These are phyloP conservation scores for Zygosaccharomyces lentus DNA, from an alignment of 805 yeast genomes.

Conservation along the genomic window DNA sequence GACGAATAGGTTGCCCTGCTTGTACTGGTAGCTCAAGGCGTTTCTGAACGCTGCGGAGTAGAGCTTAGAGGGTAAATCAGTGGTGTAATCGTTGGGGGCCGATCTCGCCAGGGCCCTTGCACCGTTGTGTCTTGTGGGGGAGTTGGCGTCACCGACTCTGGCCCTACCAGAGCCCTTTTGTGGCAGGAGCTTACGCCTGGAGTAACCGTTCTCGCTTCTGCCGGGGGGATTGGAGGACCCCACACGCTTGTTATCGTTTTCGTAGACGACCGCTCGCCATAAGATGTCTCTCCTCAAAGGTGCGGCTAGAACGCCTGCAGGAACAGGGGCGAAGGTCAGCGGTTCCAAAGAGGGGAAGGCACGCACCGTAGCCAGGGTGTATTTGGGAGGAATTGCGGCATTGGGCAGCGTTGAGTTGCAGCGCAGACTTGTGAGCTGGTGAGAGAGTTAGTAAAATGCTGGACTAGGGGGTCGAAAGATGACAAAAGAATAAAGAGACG, in stretches of 20 bases:
- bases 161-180: slow-evolving; percentile 97
- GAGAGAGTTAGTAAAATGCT: background rate
- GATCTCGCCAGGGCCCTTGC: slow-evolving; percentile 83
- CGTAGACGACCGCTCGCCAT: slow-evolving; percentile 92
- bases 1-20: slow-evolving; percentile 65
- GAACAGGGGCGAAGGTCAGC: slow-evolving; percentile 66
- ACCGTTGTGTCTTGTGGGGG: slow-evolving; percentile 88
- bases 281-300: slow-evolving; percentile 87
- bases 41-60: slow-evolving; percentile 73
- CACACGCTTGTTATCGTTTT: slow-evolving; percentile 82
- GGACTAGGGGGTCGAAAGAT: background rate
- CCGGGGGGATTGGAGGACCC: slow-evolving; percentile 86
- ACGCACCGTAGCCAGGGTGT: slow-evolving; percentile 71
- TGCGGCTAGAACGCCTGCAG: slow-evolving; percentile 59
- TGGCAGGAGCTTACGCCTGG: slow-evolving; percentile 73
- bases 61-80: slow-evolving; percentile 67
- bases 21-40: slow-evolving; percentile 78
- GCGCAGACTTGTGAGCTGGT: slow-evolving; percentile 1
- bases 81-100: slow-evolving; percentile 86
- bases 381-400: slow-evolving; percentile 53
- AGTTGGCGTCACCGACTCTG: slow-evolving; percentile 92
- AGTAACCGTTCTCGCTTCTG: slow-evolving; percentile 79
- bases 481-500: background rate
- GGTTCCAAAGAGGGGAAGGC: slow-evolving; percentile 92
- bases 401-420: slow-evolving; percentile 17